phyloP scores from a whole-genome alignment of 768 basidiomycete genomes.

The Leccinum sublutescens region DNA sequence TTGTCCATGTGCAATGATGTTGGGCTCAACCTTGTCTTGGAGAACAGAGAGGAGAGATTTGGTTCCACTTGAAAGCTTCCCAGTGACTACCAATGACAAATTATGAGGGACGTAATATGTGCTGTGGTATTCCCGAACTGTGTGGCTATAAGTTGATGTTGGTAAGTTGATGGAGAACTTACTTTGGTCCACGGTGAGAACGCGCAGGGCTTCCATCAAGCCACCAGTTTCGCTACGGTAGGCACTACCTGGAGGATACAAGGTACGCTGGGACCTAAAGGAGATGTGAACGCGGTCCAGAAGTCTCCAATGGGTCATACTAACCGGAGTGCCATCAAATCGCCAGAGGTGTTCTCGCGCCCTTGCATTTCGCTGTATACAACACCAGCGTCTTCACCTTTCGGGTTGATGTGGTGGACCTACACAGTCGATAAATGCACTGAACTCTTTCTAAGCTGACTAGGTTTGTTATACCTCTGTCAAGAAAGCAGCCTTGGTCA shows the following conservation, averaged over 20 bases:
- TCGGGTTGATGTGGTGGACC: slow-evolving; percentile 93
- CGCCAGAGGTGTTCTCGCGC: slow-evolving; percentile 87
- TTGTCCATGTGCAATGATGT: slow-evolving; percentile 72
- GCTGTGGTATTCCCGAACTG: slow-evolving; percentile 87
- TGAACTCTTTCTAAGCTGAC: not conserved
- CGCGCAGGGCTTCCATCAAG: slow-evolving; percentile 86
- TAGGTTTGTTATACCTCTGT: slow-evolving; percentile 46
- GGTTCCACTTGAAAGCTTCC: slow-evolving; percentile 79
- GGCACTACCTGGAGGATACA: slow-evolving; percentile 80
- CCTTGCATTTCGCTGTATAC: slow-evolving; percentile 98
- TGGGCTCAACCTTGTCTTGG: slow-evolving; percentile 81
- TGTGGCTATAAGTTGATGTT: slow-evolving; percentile 15
- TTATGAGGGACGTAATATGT: slow-evolving; percentile 95
- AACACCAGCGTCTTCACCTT: slow-evolving; percentile 91
- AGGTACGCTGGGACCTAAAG: slow-evolving; percentile 68
- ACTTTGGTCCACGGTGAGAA: slow-evolving; percentile 89
- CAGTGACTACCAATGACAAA: slow-evolving; percentile 82
- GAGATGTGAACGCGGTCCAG: slow-evolving; percentile 1
- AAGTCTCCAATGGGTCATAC: slow-evolving; percentile 22
- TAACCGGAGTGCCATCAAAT: slow-evolving; percentile 85
- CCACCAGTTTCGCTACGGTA: slow-evolving; percentile 98
- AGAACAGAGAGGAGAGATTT: slow-evolving; percentile 75
- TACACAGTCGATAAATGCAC: slow-evolving; percentile 30
- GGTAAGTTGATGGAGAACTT: slow-evolving; percentile 18
- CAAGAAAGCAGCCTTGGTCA: slow-evolving; percentile 80